Conservation (phyloP, 2,329 filamentous ascomycete genomes). For the Neofusicoccum cordaticola region DNA sequence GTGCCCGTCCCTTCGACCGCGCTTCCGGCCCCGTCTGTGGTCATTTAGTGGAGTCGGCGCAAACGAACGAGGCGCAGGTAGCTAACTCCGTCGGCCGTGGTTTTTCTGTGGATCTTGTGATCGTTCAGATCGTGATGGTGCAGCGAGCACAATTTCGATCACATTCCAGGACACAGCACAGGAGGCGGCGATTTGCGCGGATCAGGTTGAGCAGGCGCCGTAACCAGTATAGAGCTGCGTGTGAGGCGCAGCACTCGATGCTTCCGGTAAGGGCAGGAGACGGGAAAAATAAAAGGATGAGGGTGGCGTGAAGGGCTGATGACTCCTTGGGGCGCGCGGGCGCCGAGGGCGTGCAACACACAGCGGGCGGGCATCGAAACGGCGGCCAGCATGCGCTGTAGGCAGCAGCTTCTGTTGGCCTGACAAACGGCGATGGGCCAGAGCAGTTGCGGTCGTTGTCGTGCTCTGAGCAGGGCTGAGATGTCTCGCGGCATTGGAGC, state of each 20-base stretch:
- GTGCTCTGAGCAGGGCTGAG: background rate
- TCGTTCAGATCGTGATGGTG: background rate
- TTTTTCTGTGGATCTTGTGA: slow-evolving; percentile 10
- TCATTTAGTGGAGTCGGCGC: background rate
- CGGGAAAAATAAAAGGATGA: background rate
- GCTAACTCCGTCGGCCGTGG: background rate
- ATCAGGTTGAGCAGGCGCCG: background rate
- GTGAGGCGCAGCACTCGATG: background rate
- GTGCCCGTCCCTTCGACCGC: too few relatives aligned
- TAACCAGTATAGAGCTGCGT: background rate
- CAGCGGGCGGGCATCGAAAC: background rate
- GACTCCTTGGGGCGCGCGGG: background rate
- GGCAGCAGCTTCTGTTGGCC: background rate
- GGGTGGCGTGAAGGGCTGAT: background rate
- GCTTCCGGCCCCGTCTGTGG: background rate
- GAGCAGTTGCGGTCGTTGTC: background rate
- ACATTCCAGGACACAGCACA: background rate
- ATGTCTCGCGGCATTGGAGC: background rate
- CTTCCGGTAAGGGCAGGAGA: background rate
- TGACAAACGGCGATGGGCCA: background rate
- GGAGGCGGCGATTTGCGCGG: too few relatives aligned
- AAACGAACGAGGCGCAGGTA: background rate
- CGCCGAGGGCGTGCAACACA: background rate
- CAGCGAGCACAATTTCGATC: slow-evolving; percentile 11
- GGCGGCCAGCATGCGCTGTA: background rate